phyloP scores from a whole-genome alignment of 139 green algal species.

The Diplosphaera chodatii region DNA sequence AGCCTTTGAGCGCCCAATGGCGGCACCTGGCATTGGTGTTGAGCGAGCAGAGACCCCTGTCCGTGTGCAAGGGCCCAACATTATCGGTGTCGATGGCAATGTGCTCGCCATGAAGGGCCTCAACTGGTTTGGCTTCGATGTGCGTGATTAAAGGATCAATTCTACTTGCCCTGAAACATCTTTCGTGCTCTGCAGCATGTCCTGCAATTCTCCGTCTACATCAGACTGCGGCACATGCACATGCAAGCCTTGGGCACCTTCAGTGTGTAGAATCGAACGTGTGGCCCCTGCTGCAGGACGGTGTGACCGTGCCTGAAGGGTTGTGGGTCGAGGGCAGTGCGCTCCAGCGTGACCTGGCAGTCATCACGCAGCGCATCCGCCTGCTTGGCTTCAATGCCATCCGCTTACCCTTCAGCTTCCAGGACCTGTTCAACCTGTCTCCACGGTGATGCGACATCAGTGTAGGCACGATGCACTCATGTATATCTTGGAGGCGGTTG shows the following conservation, averaged over 20 bases:
- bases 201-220: no score
- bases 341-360: slow-evolving; percentile 1
- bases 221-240: no score
- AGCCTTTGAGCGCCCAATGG: background rate
- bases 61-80: background rate
- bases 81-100: slow-evolving; percentile 11
- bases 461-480: no score
- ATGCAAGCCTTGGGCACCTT: no score
- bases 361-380: slow-evolving; percentile 14
- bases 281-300: background rate
- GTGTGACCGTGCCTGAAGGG: slow-evolving; percentile 12
- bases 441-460: no score
- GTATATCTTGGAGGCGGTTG: no score
- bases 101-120: slow-evolving; percentile 8
- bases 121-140: slow-evolving; percentile 24
- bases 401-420: slow-evolving; percentile 21
- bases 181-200: no score
- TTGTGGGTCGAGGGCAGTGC: background rate
- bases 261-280: no score
- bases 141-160: no score
- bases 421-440: slow-evolving; percentile 1
- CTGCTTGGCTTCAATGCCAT: slow-evolving; percentile 24
- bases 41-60: background rate
- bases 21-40: no score
- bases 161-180: no score